A percentile compares a stretch with the other conserved stretches of the same genome.
phyloP scores from a whole-genome alignment of 768 basidiomycete species.

The Russula lepida region DNA sequence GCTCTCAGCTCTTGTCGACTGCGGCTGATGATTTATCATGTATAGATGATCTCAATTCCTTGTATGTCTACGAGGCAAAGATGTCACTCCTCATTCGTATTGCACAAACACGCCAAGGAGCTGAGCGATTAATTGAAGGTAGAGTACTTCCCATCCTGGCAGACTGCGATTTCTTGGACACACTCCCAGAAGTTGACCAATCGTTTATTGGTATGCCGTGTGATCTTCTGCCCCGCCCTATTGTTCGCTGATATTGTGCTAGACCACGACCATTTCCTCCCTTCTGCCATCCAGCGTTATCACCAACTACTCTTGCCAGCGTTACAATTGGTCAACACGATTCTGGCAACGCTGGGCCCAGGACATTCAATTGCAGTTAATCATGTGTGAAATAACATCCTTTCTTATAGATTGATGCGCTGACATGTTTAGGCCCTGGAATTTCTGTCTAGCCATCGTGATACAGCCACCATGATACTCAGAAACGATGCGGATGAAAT shows the following conservation, averaged over 20 bases:
- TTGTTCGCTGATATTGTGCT: constrained; percentile 3
- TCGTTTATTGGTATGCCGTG: constrained; percentile 61
- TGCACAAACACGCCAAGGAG: constrained; percentile 74
- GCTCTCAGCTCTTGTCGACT: background rate
- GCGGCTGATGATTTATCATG: background rate
- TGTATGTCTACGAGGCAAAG: constrained; percentile 94
- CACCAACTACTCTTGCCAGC: constrained; percentile 87
- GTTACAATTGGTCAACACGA: constrained; percentile 69
- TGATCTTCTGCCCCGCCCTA: background rate
- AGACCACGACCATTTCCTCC: constrained; percentile 85
- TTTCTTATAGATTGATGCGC: background rate
- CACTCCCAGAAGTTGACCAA: constrained; percentile 75
- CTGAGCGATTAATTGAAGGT: constrained; percentile 74
- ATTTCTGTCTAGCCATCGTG: constrained; percentile 74
- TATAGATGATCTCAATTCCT: constrained; percentile 77
- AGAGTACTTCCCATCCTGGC: constrained; percentile 67
- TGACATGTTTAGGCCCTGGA: constrained; percentile 50
- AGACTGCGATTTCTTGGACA: constrained; percentile 81
- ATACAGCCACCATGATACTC: constrained; percentile 75
- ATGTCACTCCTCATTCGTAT: constrained; percentile 83
- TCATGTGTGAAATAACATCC: constrained; percentile 40
- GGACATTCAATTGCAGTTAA: constrained; percentile 58
- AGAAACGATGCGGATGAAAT: constrained; percentile 61
- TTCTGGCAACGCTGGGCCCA: constrained; percentile 68
- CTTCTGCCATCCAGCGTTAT: constrained; percentile 79